Conservation (phyloP, 2,329 filamentous ascomycete species). For the Xylaria sp. region DNA sequence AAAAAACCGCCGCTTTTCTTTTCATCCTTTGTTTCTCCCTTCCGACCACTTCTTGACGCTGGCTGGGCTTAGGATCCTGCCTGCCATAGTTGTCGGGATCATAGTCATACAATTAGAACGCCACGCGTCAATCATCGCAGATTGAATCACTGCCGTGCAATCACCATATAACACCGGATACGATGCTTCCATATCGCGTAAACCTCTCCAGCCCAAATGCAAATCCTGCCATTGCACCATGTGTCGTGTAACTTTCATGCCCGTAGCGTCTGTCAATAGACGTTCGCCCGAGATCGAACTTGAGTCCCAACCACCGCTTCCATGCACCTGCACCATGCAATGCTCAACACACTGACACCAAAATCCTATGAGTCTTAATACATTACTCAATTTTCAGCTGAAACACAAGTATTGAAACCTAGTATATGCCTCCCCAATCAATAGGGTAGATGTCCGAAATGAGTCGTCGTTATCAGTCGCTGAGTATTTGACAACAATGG, state of each 20-base stretch:
- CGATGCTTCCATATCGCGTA: constrained; percentile 43
- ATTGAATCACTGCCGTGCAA: constrained; percentile 23
- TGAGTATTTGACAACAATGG: constrained; percentile 41
- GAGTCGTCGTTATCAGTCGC: constrained; percentile 43
- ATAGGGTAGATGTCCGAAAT: constrained; percentile 48
- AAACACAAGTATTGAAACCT: constrained; percentile 41
- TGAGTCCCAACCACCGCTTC: constrained; percentile 36
- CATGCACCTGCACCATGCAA: constrained; percentile 35
- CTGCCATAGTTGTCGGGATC: constrained; percentile 29
- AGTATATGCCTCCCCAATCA: constrained; percentile 39
- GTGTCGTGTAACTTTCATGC: constrained; percentile 29
- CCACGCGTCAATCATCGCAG: constrained; percentile 18
- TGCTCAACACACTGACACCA: constrained; percentile 39
- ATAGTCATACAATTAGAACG: constrained; percentile 34
- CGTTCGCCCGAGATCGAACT: constrained; percentile 28
- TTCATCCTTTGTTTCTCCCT: constrained; percentile 17
- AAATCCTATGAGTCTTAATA: constrained; percentile 43
- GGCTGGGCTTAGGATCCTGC: constrained; percentile 3
- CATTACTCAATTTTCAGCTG: constrained; percentile 44
- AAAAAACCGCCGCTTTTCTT: constrained; percentile 37
- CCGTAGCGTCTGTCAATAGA: constrained; percentile 20
- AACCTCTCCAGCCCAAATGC: constrained; percentile 39
- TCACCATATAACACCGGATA: constrained; percentile 41
- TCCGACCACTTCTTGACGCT: constrained; percentile 6
- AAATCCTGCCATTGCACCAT: constrained; percentile 35